Evolutionary conservation across 2,329 filamentous ascomycete genomes (phyloP), one percentile per base, ranked within the genome.

Genomic region (Alternaria sp.): DNA sequence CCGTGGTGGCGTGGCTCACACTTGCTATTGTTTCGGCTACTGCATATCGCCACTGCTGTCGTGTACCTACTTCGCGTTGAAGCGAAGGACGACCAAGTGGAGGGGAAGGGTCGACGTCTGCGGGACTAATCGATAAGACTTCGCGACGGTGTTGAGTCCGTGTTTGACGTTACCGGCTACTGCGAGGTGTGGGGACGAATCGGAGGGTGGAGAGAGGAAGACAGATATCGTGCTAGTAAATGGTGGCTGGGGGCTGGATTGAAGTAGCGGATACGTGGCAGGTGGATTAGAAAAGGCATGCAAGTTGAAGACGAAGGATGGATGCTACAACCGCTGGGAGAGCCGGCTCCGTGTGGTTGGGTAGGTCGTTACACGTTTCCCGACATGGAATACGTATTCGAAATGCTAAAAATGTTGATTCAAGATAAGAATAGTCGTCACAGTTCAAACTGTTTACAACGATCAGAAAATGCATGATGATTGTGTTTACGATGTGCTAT

Each of bases 1-100:
- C 16, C 10, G 34, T 9, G 46, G 22, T 9, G 46, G 46, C 46
- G 46, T 50, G 36, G 20, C 14, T 25, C 32, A 50, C 30, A 18
- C 20, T 38, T 38, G 25, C 44, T 20, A 36, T 10, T 20, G 54
- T 56, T 49, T 56, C 44, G 45, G 44, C 54, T 49, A 49, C 54
- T 49, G 43, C 54, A 49, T 40, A 18, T 34, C 14, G 54, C 44
- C 54, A 49, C 53, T 30, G 12, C 34, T 56, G 11, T 41, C 25
- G 18, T 38, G 44, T 41, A 25, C 14, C 34, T 30, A 41, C 27
- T 30, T 16, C 18, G 25, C 32, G 32, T 25, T 16, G 20, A 25
- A 1, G 20, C 46, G 32, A 50, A 50, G n/a, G 46, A 20, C 25
- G 30, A 20, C 46, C 46, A 50, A 43, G 20, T 8, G 20, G 40